Evolutionary conservation across 108 stramenopile species (phyloP), one percentile per base, ranked within the genome.

Genomic region (Fistulifera solaris): DNA sequence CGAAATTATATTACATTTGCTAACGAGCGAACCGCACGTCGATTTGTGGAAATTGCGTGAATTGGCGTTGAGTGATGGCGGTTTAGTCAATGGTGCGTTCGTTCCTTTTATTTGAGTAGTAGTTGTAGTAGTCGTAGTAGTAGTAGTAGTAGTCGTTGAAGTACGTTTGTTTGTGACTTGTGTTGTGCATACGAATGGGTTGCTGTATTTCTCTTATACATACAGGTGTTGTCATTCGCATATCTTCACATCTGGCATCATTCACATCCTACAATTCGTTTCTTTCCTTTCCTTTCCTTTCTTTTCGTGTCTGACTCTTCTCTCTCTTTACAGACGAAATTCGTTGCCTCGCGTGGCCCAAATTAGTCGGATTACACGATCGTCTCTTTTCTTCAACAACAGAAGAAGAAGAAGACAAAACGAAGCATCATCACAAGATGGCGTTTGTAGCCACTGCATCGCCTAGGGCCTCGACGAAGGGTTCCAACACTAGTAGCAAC

Each of bases 41-140:
- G 79, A 91, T 72, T 55, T 91, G 27, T 91, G 89, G 89, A 72
- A 67, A 40, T 59, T 91, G 45, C 65, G 89, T 17, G 85, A 91
- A 55, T 50, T 87, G 45, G 80, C 82, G 4, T 56, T 85, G 61
- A 70, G 76, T 8, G 85, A 87, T 49, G 83, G 85, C 14, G 89
- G 89, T 22, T 56, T 91, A 12, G 81, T 91, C 38, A 83, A 85
- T 69, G 87, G 87, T 88, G 44, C 44, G 80, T 75, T 23, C 0
- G 0, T n/a, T n/a, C n/a, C n/a, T n/a, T n/a, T n/a, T n/a, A n/a
- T n/a, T 0, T 6, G 26, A 48, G 64, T 22, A 47, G n/a, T n/a
- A n/a, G n/a, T n/a, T n/a, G n/a, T n/a, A n/a, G n/a, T n/a, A n/a
- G n/a, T n/a, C n/a, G 24, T 6, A 41, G 7, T 21, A 26, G 16